Evolutionary conservation across 495 filamentous ascomycete species (phyloP).

Genomic region (Lasiosphaeriaceae sp.): DNA sequence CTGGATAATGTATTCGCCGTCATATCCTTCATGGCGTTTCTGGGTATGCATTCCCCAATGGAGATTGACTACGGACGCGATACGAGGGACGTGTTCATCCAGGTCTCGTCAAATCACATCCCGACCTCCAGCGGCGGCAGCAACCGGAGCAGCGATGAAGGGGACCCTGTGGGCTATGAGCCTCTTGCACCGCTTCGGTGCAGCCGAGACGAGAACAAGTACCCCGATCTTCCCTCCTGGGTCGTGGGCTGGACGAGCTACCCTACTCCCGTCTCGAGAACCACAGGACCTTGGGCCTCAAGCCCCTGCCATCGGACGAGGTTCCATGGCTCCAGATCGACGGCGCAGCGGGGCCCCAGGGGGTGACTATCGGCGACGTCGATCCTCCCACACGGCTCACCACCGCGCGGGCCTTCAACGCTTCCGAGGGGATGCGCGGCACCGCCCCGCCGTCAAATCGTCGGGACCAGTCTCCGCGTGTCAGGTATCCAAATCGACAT

Average conservation of each 20-base stretch:
- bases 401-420: neutral
- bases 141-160: too few relatives aligned
- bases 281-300: neutral
- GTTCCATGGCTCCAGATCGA: neutral
- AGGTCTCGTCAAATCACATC: neutral
- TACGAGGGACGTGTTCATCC: neutral
- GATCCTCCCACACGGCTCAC: neutral
- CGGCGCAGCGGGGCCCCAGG: neutral
- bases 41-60: neutral
- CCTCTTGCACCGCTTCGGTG: neutral
- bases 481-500: neutral
- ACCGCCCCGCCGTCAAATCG: neutral
- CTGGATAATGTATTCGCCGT: neutral
- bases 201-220: neutral
- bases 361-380: neutral
- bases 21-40: neutral
- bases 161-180: too few relatives aligned
- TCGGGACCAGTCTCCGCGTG: neutral
- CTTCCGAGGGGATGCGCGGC: neutral
- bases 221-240: neutral
- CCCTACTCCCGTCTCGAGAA: neutral
- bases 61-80: neutral
- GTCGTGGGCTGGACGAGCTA: neutral
- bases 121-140: neutral
- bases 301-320: neutral